A percentile compares a stretch with the other conserved stretches of the same genome.
phyloP scores from a whole-genome alignment of 2,329 filamentous ascomycete genomes.

The Hymenotorrendiella dingleyae region DNA sequence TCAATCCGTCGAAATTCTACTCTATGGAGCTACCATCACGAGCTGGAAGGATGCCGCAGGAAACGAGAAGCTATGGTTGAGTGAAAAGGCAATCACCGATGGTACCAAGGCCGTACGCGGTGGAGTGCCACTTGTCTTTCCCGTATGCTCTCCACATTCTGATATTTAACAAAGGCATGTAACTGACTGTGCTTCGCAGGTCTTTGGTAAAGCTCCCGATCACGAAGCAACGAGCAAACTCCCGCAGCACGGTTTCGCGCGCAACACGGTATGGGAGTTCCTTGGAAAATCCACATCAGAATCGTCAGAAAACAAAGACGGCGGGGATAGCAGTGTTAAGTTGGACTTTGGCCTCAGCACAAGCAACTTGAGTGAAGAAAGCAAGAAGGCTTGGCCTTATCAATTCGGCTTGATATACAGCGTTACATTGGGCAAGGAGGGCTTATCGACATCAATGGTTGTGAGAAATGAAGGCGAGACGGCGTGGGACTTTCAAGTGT shows the following conservation, averaged over 20 bases:
- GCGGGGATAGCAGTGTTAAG: constrained; percentile 67
- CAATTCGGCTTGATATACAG: constrained; percentile 90
- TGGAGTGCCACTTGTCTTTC: constrained; percentile 88
- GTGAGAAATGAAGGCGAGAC: constrained; percentile 79
- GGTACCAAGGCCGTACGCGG: constrained; percentile 86
- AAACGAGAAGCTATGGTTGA: constrained; percentile 80
- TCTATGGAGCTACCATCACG: constrained; percentile 88
- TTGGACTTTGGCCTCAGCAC: constrained; percentile 90
- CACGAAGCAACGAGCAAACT: constrained; percentile 73
- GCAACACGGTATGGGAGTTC: constrained; percentile 87
- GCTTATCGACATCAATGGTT: constrained; percentile 73
- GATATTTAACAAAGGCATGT: not conserved
- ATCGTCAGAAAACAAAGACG: constrained; percentile 36
- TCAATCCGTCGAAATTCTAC: constrained; percentile 76
- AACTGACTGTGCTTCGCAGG: constrained; percentile 39
- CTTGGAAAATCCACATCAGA: constrained; percentile 80
- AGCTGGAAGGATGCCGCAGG: constrained; percentile 84
- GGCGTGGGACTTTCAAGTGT: constrained; percentile 83
- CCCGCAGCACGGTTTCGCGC: constrained; percentile 91
- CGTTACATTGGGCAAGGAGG: constrained; percentile 72
- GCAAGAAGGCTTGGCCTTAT: constrained; percentile 72
- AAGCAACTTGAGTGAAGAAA: constrained; percentile 61
- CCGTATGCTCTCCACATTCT: constrained; percentile 49
- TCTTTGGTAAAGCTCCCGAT: constrained; percentile 77
- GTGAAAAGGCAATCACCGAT: constrained; percentile 72